Base-by-base conservation (phyloP, 495 filamentous ascomycete species). In the Penicillium pancosmium region DNA sequence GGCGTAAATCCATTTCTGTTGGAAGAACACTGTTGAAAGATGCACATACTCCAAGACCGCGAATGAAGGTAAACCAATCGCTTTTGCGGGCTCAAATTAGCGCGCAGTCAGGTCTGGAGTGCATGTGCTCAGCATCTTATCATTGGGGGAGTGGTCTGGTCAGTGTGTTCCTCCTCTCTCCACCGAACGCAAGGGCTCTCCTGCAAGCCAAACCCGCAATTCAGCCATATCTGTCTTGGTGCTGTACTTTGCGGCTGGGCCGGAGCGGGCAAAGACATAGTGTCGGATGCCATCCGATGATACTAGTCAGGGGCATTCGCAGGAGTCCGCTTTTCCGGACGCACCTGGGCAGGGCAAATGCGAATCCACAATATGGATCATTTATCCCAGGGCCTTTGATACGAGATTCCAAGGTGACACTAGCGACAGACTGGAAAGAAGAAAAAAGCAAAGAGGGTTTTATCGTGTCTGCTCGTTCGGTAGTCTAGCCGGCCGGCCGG, bases 181-280 rank as follows among this genome's bases (percentile, higher is more conserved):
- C 58, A 51, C 25, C 35, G 11, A 43, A 33, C 43, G 52, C 49
- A 50, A 55, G 41, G 34, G 23, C 41, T 38, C 35, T 18, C 33
- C 52, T 52, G 40, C 58, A 40, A 54, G 41, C 13, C 41, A 57
- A 50, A 35, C 43, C 50, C 50, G 49, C 25, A 38, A n/a, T 41
- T 44, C 44, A 57, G 38, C 59, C 59, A 3, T 10, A 61, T 54
- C 31, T 9, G 59, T 53, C 43, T 34, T 18, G 49, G 40, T 44
- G 50, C 43, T 38, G 36, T 21, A 49, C 18, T 18, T n/a, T 34
- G 25, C 31, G 34, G 55, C 21, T n/a, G 38, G 38, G 34, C 6
- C 21, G 25, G 23, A 11, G 38, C 47, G 31, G 19, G 19, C 46
- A 33, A 36, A 23, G 47, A 57, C 23, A 23, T 8, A 41, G 19